A percentile compares a stretch with the other conserved stretches of the same genome.
These are phyloP conservation scores for Schizosaccharomyces octosporus DNA, from an alignment of 805 yeast genomes.

Conservation along the genomic window DNA sequence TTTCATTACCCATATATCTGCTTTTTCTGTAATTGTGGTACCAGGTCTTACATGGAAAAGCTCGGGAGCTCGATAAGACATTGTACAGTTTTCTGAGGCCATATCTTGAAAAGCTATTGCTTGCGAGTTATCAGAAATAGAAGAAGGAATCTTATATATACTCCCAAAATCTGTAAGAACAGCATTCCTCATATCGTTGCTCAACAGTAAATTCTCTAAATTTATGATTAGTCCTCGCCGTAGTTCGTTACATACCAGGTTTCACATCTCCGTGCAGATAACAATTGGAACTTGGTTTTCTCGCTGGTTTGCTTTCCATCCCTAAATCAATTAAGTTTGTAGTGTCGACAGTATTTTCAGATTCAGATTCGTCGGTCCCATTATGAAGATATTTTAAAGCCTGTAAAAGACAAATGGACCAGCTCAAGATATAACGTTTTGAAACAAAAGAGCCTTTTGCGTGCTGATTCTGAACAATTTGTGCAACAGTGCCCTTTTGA, in stretches of 20 bases:
- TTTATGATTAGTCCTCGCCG: slow-evolving; percentile 28
- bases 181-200: slow-evolving; percentile 17
- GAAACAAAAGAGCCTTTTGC: slow-evolving; percentile 28
- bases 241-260: slow-evolving; percentile 70
- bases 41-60: slow-evolving; percentile 52
- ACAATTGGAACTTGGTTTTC: slow-evolving; percentile 14
- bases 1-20: slow-evolving; percentile 40
- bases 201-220: not conserved
- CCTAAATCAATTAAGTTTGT: too few relatives aligned
- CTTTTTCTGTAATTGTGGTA: slow-evolving; percentile 38
- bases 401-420: slow-evolving; percentile 44
- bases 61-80: slow-evolving; percentile 81
- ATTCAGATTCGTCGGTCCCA: not conserved
- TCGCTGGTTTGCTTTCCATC: too few relatives aligned
- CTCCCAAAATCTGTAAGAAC: slow-evolving; percentile 72
- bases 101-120: slow-evolving; percentile 57
- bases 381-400: slow-evolving; percentile 60
- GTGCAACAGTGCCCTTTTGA: slow-evolving; percentile 47
- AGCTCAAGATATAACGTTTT: slow-evolving; percentile 37
- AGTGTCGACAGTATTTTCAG: too few relatives aligned
- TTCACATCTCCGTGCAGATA: slow-evolving; percentile 73
- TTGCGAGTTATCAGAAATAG: slow-evolving; percentile 33
- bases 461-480: slow-evolving; percentile 40
- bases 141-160: slow-evolving; percentile 35
- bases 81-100: slow-evolving; percentile 63